Evolutionary conservation across 805 yeast genomes (phyloP), one percentile per base, ranked within the genome.

Genomic region (Kluyveromyces dobzhanskii): DNA sequence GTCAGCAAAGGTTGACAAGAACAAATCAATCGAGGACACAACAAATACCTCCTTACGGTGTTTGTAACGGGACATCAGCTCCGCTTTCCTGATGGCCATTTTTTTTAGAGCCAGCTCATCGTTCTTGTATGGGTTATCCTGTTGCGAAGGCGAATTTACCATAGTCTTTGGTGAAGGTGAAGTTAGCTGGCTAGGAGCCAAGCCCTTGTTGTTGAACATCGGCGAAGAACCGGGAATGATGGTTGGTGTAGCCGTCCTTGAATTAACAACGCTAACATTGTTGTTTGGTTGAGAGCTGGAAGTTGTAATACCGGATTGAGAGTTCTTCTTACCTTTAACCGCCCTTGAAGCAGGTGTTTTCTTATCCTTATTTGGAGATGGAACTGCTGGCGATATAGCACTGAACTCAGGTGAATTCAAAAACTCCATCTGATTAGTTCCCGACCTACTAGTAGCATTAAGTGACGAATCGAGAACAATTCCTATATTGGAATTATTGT

Each of bases 11-110:
- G 64, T 57, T 14, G 49, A 47, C 30, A 61, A 39, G 34, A 59
- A 61, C 38, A 59, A 35, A 38, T 61, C 65, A 6, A 52, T 39
- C 13, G 61, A 51, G 10, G 64, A 59, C 9, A 44, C 40, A 24
- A 47, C 44, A 31, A 54, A 56, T 5, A 58, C 39, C 32, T 60
- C 59, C 44, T 58, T 61, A 38, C 64, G 54, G 38, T 58, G 62
- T 29, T 60, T 59, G 31, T 47, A 54, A 35, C 64, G 49, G 3
- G 60, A 52, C 12, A 54, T 48, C n/a, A 61, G 44, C 33, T 61
- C 64, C 3, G 50, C 49, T 33, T 59, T 60, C 33, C 53, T 51
- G 13, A 47, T 44, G 27, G 54, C 49, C 45, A 57, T 40, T 23
- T 53, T 49, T 23, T 47, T 53, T 36, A 60, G 44, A n/a, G 42